Conservation (phyloP, 192 early-diverging fungal species). For the Coemansia sp. region DNA sequence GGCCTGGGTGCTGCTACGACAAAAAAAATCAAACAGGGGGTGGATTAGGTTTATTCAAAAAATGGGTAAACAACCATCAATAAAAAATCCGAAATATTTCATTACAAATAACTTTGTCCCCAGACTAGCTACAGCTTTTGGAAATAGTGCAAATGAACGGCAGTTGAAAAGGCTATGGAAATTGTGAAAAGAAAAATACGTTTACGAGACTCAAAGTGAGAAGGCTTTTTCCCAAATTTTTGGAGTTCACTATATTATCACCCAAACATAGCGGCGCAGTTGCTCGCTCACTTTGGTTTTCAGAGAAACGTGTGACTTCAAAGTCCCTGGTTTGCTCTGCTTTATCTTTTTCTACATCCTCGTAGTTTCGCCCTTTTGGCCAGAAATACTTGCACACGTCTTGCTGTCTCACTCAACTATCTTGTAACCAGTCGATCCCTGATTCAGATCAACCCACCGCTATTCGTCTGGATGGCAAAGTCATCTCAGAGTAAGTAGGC, state of each 20-base stretch:
- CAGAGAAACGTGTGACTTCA: conserved; percentile 1
- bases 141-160: no score
- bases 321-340: background rate
- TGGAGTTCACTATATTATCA: background rate
- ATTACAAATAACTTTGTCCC: no score
- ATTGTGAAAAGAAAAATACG: no score
- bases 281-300: conserved; percentile 5
- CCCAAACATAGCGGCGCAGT: conserved; percentile 4
- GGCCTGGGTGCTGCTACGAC: no score
- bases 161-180: no score
- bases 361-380: conserved; percentile 5
- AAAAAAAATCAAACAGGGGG: no score
- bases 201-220: no score
- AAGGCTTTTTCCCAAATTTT: no score
- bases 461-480: conserved; percentile 33
- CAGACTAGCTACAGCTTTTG: no score
- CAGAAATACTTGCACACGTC: conserved; percentile 7
- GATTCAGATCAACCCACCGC: conserved; percentile 14
- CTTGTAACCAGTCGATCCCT: conserved; percentile 9
- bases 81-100: no score
- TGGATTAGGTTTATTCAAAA: no score
- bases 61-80: no score
- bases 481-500: conserved; percentile 31
- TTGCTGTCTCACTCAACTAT: background rate
- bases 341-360: conserved; percentile 4